phyloP scores from a whole-genome alignment of 2,329 filamentous ascomycete genomes.

The Neonectria magnoliae region DNA sequence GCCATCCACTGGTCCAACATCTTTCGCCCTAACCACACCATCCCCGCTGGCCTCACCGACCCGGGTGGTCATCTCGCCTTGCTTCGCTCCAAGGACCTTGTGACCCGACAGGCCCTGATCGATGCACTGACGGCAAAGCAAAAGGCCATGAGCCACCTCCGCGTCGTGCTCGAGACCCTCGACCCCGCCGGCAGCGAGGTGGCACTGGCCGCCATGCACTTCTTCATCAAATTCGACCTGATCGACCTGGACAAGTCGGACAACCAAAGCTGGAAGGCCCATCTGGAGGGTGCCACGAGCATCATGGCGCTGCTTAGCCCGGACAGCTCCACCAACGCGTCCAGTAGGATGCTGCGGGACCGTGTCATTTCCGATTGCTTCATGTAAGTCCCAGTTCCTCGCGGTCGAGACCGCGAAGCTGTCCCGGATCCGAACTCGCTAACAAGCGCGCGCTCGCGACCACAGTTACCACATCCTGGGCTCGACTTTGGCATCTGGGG shows the following conservation, averaged over 20 bases:
- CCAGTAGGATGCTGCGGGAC: conserved; percentile 53
- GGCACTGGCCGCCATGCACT: conserved; percentile 59
- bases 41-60: conserved; percentile 45
- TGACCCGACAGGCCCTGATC: conserved; percentile 53
- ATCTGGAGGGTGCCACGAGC: conserved; percentile 57
- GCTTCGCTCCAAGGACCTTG: conserved; percentile 51
- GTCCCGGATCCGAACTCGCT: conserved; percentile 16
- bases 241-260: conserved; percentile 57
- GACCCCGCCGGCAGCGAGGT: conserved; percentile 57
- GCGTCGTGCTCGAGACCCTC: conserved; percentile 51
- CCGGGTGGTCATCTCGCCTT: conserved; percentile 50
- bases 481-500: conserved; percentile 50
- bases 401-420: conserved; percentile 4
- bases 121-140: conserved; percentile 60
- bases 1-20: conserved; percentile 61
- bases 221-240: conserved; percentile 63
- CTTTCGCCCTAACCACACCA: conserved; percentile 48
- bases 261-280: conserved; percentile 56
- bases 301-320: conserved; percentile 52
- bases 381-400: conserved; percentile 49
- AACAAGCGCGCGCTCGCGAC: conserved; percentile 13
- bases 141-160: conserved; percentile 56
- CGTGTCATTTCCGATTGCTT: conserved; percentile 60
- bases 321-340: conserved; percentile 40
- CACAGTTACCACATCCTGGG: conserved; percentile 54